phyloP scores from a whole-genome alignment of 2,329 filamentous ascomycete genomes.

The Teratosphaeria gauchensis region DNA sequence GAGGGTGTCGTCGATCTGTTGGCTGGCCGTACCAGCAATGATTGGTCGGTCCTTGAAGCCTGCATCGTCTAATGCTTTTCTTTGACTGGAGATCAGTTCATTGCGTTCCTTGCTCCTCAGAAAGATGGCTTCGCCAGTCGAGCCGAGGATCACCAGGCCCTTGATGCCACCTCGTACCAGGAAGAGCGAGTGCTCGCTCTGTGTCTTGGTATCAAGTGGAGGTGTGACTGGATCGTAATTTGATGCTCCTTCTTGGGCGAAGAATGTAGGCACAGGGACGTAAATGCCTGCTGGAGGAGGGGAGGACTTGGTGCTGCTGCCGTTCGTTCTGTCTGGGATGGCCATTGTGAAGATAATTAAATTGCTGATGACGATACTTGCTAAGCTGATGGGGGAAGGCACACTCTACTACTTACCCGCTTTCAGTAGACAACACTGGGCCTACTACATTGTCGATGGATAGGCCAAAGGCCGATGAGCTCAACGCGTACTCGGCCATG shows the following conservation, averaged over 20 bases:
- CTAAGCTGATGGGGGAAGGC: too few species aligned
- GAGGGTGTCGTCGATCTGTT: conserved; percentile 53
- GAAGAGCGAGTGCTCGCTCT: conserved; percentile 49
- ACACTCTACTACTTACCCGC: too few species aligned
- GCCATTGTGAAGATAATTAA: background rate
- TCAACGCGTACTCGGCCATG: background rate
- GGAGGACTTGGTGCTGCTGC: conserved; percentile 4
- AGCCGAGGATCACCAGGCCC: conserved; percentile 54
- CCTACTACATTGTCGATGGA: background rate
- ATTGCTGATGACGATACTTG: too few species aligned
- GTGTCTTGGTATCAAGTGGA: conserved; percentile 48
- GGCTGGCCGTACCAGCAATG: conserved; percentile 53
- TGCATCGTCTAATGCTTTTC: conserved; percentile 45
- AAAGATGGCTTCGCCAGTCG: conserved; percentile 56
- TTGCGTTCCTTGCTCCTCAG: conserved; percentile 49
- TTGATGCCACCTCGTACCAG: conserved; percentile 51
- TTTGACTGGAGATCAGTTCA: conserved; percentile 45
- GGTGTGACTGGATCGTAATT: conserved; percentile 33
- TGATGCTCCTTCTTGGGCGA: conserved; percentile 40
- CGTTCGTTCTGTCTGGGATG: conserved; percentile 2
- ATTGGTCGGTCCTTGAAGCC: conserved; percentile 51
- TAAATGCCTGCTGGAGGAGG: conserved; percentile 47
- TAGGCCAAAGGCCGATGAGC: background rate
- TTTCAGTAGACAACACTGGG: background rate
- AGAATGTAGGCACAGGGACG: conserved; percentile 56